Evolutionary conservation across 2,329 filamentous ascomycete species (phyloP).

Genomic region (Aspergillus persii): DNA sequence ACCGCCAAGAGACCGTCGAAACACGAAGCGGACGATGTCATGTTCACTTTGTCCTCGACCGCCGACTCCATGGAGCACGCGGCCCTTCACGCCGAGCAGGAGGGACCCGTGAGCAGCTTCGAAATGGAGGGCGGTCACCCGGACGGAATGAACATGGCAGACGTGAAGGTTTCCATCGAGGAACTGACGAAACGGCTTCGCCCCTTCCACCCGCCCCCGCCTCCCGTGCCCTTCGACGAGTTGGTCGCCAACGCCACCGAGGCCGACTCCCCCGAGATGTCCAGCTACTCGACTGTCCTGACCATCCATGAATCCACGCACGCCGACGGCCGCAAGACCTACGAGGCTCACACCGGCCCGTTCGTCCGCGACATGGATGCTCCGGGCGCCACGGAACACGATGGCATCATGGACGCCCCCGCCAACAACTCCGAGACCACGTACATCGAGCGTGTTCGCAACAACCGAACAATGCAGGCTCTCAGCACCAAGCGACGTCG

Average conservation of each 20-base stretch:
- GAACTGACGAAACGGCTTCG: conserved; percentile 68
- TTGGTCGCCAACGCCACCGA: conserved; percentile 33
- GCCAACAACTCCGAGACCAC: conserved; percentile 29
- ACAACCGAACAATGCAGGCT: conserved; percentile 62
- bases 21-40: conserved; percentile 55
- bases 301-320: conserved; percentile 54
- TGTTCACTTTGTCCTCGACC: conserved; percentile 60
- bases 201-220: conserved; percentile 82
- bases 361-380: conserved; percentile 45
- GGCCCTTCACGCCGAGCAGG: conserved; percentile 26
- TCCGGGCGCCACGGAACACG: conserved; percentile 27
- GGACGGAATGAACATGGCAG: conserved; percentile 53
- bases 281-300: conserved; percentile 49
- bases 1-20: conserved; percentile 52
- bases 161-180: conserved; percentile 65
- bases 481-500: conserved; percentile 90
- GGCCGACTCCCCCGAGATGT: conserved; percentile 43
- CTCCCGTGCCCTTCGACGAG: conserved; percentile 62
- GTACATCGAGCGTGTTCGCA: conserved; percentile 69
- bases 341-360: conserved; percentile 51
- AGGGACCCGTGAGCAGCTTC: conserved; percentile 34
- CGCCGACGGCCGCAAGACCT: conserved; percentile 50
- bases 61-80: conserved; percentile 44
- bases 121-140: conserved; percentile 38
- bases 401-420: conserved; percentile 57